phyloP scores from a whole-genome alignment of 2,329 filamentous ascomycete species.

The Colletotrichum karsti region DNA sequence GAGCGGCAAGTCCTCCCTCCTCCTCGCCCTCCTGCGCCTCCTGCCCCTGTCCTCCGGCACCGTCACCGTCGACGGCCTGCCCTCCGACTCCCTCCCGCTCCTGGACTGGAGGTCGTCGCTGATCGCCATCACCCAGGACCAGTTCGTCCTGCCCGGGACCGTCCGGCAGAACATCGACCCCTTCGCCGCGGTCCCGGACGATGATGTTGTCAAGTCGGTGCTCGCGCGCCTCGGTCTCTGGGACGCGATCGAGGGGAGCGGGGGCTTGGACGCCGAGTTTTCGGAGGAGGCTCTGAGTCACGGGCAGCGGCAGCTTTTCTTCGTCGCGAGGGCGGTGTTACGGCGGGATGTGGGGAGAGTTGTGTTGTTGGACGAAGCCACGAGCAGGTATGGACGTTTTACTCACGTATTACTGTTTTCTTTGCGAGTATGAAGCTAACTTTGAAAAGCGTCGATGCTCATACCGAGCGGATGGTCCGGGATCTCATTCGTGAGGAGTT shows the following conservation, averaged over 20 bases:
- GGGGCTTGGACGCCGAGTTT: conserved; percentile 32
- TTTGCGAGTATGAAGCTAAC: too few species aligned
- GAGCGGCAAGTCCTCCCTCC: conserved; percentile 34
- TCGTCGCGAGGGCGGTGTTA: conserved; percentile 40
- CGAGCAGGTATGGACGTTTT: conserved; percentile 35
- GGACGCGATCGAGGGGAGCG: conserved; percentile 34
- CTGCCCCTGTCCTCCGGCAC: conserved; percentile 47
- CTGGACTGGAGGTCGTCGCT: conserved; percentile 30
- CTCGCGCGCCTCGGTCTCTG: conserved; percentile 26
- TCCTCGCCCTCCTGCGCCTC: conserved; percentile 51
- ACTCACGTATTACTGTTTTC: too few species aligned
- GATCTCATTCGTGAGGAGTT: conserved; percentile 40
- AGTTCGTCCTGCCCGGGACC: conserved; percentile 22
- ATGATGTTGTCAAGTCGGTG: conserved; percentile 51
- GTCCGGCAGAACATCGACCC: conserved; percentile 67
- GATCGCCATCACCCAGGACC: conserved; percentile 23
- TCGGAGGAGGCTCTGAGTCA: conserved; percentile 39
- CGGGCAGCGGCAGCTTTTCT: conserved; percentile 43
- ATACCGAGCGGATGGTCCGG: conserved; percentile 42
- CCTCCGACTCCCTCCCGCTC: conserved; percentile 25
- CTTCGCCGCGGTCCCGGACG: background rate
- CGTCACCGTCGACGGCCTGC: conserved; percentile 44
- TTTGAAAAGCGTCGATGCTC: conserved; percentile 39
- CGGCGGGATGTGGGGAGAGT: conserved; percentile 45
- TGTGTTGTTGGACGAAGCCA: conserved; percentile 54